phyloP scores from a whole-genome alignment of 805 yeast genomes.

The Zygosaccharomyces bailii region DNA sequence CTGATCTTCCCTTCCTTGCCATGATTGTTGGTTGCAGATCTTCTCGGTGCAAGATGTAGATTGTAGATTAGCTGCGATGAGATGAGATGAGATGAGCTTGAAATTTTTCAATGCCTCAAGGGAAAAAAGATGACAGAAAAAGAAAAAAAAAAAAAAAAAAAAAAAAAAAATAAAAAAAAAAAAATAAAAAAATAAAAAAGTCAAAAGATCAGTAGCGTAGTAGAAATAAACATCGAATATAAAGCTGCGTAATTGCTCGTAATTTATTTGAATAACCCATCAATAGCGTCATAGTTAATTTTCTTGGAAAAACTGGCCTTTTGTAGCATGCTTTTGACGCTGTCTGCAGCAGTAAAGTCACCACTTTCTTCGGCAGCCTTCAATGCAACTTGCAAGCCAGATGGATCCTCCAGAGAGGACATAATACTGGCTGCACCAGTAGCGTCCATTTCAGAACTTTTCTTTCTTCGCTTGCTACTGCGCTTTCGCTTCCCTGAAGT shows the following conservation, averaged over 20 bases:
- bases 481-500: conserved; percentile 48
- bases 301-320: conserved; percentile 80
- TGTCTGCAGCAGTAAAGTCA: conserved; percentile 63
- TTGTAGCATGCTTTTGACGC: conserved; percentile 71
- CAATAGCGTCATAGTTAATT: conserved; percentile 82
- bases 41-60: not conserved
- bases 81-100: conserved; percentile 29
- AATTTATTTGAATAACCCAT: conserved; percentile 42
- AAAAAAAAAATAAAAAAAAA: not conserved
- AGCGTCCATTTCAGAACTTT: conserved; percentile 20
- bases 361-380: conserved; percentile 36
- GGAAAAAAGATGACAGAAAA: not conserved
- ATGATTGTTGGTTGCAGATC: conserved; percentile 40
- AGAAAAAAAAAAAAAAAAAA: not conserved
- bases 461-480: conserved; percentile 34
- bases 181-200: not conserved
- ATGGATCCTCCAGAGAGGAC: conserved; percentile 27
- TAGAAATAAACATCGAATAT: not conserved
- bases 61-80: conserved; percentile 19
- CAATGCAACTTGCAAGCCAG: conserved; percentile 41
- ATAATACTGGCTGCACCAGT: conserved; percentile 22
- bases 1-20: conserved; percentile 90
- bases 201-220: not conserved
- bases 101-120: conserved; percentile 13
- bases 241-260: not conserved